phyloP scores from a whole-genome alignment of 2,329 filamentous ascomycete genomes.

The Penicillium sp. region DNA sequence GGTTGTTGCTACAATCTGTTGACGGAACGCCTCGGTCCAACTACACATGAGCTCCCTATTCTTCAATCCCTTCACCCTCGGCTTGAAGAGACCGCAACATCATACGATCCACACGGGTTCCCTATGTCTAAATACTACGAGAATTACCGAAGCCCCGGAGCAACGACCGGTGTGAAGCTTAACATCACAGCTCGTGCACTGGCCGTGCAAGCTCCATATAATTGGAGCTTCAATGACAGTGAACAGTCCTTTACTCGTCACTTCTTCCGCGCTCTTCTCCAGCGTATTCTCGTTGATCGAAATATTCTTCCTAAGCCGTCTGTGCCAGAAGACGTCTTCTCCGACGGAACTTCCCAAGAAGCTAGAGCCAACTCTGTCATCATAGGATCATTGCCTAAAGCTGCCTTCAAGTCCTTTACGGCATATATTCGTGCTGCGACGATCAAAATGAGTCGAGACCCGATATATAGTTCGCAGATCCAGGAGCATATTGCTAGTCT shows the following conservation, averaged over 20 bases:
- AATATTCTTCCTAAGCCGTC: slow-evolving; percentile 66
- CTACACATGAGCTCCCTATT: slow-evolving; percentile 79
- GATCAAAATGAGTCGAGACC: slow-evolving; percentile 66
- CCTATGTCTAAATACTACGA: slow-evolving; percentile 80
- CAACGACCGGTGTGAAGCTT: slow-evolving; percentile 65
- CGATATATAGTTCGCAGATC: slow-evolving; percentile 60
- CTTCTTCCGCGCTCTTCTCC: slow-evolving; percentile 85
- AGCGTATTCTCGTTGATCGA: slow-evolving; percentile 86
- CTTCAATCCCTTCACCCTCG: slow-evolving; percentile 72
- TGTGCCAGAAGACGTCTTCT: slow-evolving; percentile 27
- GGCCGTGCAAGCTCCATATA: slow-evolving; percentile 91
- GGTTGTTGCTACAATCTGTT: slow-evolving; percentile 98
- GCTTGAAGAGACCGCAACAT: slow-evolving; percentile 65
- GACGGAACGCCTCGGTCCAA: slow-evolving; percentile 82
- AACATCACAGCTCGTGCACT: slow-evolving; percentile 98
- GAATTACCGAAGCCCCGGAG: slow-evolving; percentile 53
- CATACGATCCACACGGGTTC: slow-evolving; percentile 83
- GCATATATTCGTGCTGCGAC: slow-evolving; percentile 80
- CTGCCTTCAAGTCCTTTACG: slow-evolving; percentile 71
- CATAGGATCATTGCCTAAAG: slow-evolving; percentile 79
- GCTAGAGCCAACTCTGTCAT: slow-evolving; percentile 67
- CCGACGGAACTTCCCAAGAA: slow-evolving; percentile 16
- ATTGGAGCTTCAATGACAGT: slow-evolving; percentile 81
- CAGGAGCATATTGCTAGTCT: slow-evolving; percentile 64
- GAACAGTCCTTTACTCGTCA: slow-evolving; percentile 87